Percentiles rank a stretch among this genome's conserved stretches.
Evolutionary conservation across 768 basidiomycete genomes (phyloP).

Genomic region (Podaxis sp.): DNA sequence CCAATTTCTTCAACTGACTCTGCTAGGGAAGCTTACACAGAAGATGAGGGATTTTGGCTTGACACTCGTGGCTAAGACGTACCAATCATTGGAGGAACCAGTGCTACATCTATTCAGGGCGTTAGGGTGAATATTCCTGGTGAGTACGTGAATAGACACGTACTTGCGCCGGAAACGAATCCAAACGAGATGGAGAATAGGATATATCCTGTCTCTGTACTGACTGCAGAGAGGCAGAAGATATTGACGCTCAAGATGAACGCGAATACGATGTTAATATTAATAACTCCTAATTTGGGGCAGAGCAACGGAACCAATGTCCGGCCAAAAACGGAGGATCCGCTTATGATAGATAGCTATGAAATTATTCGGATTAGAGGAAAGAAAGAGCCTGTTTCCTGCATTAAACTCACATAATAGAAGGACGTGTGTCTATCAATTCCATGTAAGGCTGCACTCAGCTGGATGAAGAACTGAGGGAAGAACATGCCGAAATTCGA

Average conservation of each 20-base stretch:
- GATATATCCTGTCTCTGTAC: constrained; percentile 30
- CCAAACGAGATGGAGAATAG: constrained; percentile 42
- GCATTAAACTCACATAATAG: constrained; percentile 42
- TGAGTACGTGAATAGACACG: constrained; percentile 17
- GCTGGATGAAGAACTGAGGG: constrained; percentile 56
- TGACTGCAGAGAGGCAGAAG: constrained; percentile 41
- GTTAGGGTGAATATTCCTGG: neutral
- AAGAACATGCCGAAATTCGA: constrained; percentile 41
- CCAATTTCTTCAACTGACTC: constrained; percentile 50
- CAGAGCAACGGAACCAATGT: constrained; percentile 42
- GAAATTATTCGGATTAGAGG: neutral
- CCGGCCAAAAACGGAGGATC: constrained; percentile 45
- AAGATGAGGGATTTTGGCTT: neutral
- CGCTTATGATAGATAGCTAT: constrained; percentile 49
- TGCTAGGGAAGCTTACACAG: constrained; percentile 31
- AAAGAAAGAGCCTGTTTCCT: neutral
- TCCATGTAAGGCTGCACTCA: constrained; percentile 48
- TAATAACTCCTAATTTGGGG: constrained; percentile 38
- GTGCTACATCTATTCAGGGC: constrained; percentile 30
- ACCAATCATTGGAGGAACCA: constrained; percentile 42
- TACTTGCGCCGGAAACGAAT: constrained; percentile 45
- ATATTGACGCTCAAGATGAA: constrained; percentile 32
- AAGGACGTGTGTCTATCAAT: constrained; percentile 48
- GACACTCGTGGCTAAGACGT: neutral
- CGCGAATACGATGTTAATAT: constrained; percentile 34